These are phyloP conservation scores for Microstroma glucosiphilum DNA, from an alignment of 1,284 basidiomycete species.

Conservation along the genomic window DNA sequence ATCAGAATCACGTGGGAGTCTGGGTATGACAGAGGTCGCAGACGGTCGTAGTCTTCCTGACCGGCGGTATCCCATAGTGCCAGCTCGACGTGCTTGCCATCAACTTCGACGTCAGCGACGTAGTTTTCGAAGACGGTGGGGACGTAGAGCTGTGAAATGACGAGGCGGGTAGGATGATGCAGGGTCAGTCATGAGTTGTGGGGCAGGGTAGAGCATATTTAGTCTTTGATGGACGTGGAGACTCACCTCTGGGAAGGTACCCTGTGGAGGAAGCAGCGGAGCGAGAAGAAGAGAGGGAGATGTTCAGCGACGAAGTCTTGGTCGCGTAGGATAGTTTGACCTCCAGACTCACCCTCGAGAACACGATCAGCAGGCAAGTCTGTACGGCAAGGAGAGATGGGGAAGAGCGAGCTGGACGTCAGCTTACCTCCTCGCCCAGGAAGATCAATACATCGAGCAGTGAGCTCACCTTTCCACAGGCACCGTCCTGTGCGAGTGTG, in stretches of 20 bases:
- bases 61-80: constrained; percentile 94
- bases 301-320: no score
- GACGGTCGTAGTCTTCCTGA: constrained; percentile 65
- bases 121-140: constrained; percentile 89
- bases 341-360: constrained; percentile 59
- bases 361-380: constrained; percentile 77
- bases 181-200: not conserved
- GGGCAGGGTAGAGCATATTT: not conserved
- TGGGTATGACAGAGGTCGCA: constrained; percentile 66
- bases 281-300: not conserved
- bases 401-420: constrained; percentile 4
- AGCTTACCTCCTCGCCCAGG: not conserved
- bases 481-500: constrained; percentile 45
- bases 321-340: no score
- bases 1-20: constrained; percentile 90
- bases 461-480: constrained; percentile 64
- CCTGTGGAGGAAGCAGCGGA: constrained; percentile 37
- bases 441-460: not conserved
- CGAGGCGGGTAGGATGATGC: not conserved
- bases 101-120: constrained; percentile 81
- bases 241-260: constrained; percentile 82
- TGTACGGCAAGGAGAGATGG: constrained; percentile 33
- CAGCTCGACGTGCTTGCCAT: constrained; percentile 83
- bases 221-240: not conserved
- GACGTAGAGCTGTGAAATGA: constrained; percentile 66